Evolutionary conservation across 495 filamentous ascomycete genomes (phyloP), one percentile per base, ranked within the genome.

Genomic region (Endocarpon pusillum): DNA sequence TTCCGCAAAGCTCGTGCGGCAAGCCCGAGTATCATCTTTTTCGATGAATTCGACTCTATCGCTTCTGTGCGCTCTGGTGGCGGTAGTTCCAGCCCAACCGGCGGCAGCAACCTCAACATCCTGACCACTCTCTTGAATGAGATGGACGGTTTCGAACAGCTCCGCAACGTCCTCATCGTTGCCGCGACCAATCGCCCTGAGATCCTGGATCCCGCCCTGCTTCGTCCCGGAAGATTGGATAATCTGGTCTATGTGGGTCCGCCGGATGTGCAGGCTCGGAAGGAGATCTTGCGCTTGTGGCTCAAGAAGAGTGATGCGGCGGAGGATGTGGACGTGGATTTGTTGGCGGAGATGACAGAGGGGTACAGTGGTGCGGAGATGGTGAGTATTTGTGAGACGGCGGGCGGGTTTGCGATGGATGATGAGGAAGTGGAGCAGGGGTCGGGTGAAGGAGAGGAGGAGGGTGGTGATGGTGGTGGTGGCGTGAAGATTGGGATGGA

Each of bases 1-100:
- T 97, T 97, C 54, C 67, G 75, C 33, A 82, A 84, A 42, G 89
- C 89, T 2, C 66, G 82, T 27, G 75, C 79, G 24, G 89, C 86
- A 17, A 73, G 74, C 34, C 89, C 89, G 3, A 83, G 79, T 50
- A 87, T 97, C 49, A 84, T 97, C 38, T 97, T 97, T 62, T 96
- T 97, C 47, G 89, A 97, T 52, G 89, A 97, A 52, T 91, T 97
- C 45, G 89, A 97, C 58, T 75, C 84, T 3, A 85, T 97, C 37
- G 85, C 74, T n/a, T 72, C 75, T 7, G 71, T 73, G 39, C 68
- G 84, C 16, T 65, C 72, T 21, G 60, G 57, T 11, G 50, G 59
- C 12, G 43, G 59, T 4, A 59, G 59, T 23, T 56, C 53, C 20
- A 55, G 61, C 10, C 58, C 66, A 16, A 58, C 55, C 3, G 61